Evolutionary conservation across 257 asterid species (phyloP).

Genomic region (Eucommia ulmoides): DNA sequence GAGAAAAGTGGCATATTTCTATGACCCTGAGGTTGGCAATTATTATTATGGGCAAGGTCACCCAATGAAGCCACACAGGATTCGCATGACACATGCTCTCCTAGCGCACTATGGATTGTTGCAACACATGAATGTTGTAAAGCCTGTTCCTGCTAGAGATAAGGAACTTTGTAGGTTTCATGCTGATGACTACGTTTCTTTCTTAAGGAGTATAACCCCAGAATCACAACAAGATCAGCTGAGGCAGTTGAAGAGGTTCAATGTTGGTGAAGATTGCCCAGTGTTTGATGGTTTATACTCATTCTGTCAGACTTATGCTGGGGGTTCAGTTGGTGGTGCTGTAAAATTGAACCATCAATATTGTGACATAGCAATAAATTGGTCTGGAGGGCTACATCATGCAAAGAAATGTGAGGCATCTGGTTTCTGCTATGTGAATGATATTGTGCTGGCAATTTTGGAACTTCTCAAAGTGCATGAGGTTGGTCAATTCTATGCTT

Average conservation of each 20-base stretch:
- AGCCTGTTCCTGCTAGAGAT: not conserved
- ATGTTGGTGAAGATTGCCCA: constrained; percentile 1
- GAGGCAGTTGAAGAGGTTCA: not conserved
- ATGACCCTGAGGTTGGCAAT: constrained; percentile 1
- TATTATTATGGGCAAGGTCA: constrained; percentile 1
- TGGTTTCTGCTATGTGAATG: constrained; percentile 1
- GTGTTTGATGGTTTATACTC: not conserved
- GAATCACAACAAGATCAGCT: not conserved
- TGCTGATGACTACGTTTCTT: not conserved
- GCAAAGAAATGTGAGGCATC: constrained; percentile 1
- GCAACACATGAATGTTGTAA: not conserved
- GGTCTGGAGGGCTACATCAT: not conserved
- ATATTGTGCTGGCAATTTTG: not conserved
- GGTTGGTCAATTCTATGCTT: not conserved
- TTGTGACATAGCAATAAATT: not conserved
- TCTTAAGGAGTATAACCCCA: not conserved
- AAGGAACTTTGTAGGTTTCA: not conserved
- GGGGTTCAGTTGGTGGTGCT: constrained; percentile 1
- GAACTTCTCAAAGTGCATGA: constrained; percentile 1
- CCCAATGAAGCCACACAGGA: constrained; percentile 1
- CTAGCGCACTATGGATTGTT: not conserved
- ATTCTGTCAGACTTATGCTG: not conserved
- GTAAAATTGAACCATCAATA: not conserved
- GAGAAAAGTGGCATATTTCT: not conserved
- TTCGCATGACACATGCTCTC: constrained; percentile 1